These are phyloP conservation scores for Nicotiana otophora DNA, from an alignment of 257 asterid genomes.

Conservation along the genomic window DNA sequence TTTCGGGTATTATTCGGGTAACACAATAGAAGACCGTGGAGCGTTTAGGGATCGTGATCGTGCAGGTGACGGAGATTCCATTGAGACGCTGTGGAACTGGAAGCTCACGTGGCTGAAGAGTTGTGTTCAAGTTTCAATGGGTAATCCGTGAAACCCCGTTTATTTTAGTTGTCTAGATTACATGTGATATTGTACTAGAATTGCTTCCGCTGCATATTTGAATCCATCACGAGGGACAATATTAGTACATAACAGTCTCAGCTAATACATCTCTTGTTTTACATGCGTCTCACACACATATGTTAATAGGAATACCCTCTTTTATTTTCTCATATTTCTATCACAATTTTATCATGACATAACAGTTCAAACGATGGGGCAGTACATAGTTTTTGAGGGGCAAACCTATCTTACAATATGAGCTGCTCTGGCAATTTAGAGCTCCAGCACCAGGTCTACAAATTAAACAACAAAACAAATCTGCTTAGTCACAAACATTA, in stretches of 20 bases:
- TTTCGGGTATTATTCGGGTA: no score
- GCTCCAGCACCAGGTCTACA: constrained; percentile 94
- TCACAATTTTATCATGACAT: not conserved
- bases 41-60: no score
- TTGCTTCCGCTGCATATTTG: no score
- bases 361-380: not conserved
- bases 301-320: constrained; percentile 3
- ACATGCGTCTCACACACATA: constrained; percentile 5
- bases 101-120: no score
- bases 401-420: not conserved
- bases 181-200: no score
- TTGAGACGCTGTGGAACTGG: no score
- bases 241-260: not conserved
- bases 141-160: no score
- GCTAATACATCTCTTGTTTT: not conserved
- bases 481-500: constrained; percentile 3
- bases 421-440: constrained; percentile 33
- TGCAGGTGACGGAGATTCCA: no score
- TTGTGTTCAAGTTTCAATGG: no score
- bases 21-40: no score
- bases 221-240: not conserved
- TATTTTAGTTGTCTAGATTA: no score
- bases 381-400: not conserved
- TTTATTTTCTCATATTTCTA: constrained; percentile 1
- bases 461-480: constrained; percentile 17